phyloP scores from a whole-genome alignment of 2,329 filamentous ascomycete species.

The Clonostachys solani region DNA sequence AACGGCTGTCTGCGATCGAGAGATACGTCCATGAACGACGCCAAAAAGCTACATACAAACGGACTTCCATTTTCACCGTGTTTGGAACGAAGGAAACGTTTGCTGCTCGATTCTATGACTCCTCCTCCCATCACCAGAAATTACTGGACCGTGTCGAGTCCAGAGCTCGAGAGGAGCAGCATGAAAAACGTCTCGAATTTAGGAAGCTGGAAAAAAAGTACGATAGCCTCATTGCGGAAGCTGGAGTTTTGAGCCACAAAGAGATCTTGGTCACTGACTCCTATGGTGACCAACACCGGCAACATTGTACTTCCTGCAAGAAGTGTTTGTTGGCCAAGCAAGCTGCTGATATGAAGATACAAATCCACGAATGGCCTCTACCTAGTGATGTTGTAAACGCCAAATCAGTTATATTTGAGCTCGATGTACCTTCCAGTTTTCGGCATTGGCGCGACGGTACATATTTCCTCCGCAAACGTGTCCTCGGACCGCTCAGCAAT shows the following conservation, averaged over 20 bases:
- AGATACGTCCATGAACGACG: constrained; percentile 20
- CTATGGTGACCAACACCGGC: neutral
- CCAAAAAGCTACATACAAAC: neutral
- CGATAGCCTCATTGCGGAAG: neutral
- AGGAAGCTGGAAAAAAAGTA: neutral
- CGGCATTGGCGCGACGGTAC: constrained; percentile 43
- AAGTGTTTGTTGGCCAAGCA: neutral
- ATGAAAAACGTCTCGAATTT: neutral
- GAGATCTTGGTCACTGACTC: neutral
- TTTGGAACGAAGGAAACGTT: constrained; percentile 31
- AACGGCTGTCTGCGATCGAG: constrained; percentile 37
- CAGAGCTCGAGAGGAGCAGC: neutral
- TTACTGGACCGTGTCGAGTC: neutral
- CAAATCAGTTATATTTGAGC: constrained; percentile 48
- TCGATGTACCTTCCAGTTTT: constrained; percentile 33
- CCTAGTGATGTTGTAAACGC: constrained; percentile 21
- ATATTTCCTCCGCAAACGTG: constrained; percentile 26
- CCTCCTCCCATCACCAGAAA: constrained; percentile 18
- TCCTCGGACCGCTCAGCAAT: constrained; percentile 18
- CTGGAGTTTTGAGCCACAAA: neutral
- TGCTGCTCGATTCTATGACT: constrained; percentile 39
- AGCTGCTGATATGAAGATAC: constrained; percentile 22
- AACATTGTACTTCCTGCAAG: neutral
- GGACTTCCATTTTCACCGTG: neutral
- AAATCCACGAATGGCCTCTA: constrained; percentile 52